Evolutionary conservation across 768 basidiomycete species (phyloP), one percentile per base, ranked within the genome.

Genomic region (Lepiota venenata): DNA sequence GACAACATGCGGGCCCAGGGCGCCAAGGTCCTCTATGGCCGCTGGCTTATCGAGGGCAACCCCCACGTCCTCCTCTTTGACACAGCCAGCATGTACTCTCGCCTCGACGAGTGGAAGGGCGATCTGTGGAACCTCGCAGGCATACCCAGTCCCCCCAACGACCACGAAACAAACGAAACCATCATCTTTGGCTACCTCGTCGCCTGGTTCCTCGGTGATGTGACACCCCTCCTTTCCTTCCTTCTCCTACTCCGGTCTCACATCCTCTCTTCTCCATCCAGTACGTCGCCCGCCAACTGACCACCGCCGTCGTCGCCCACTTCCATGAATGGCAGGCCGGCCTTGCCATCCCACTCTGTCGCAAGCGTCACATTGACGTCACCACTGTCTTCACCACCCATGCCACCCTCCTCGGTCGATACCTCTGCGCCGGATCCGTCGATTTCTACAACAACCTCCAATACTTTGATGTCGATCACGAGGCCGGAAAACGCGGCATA

Each of bases 241-340:
- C 32, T 47, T 47, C 38, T 38, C 21, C 39, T 37, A 45, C 53
- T 21, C 41, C 38, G 55, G 47, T 47, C 25, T 42, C 41, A 50
- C 52, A n/a, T n/a, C n/a, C n/a, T n/a, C n/a, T n/a, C n/a, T 35
- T 42, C 52, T 15, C 42, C 43, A 50, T 44, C 2, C 66, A 93
- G 91, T 94, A 92, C 64, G 85, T 91, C 38, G 65, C 88, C 22
- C 84, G 84, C 40, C 91, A 97, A 67, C 79, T 88, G 29, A 75
- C 80, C 50, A 91, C 85, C 4, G 93, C 95, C 15, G 91, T 98
- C 62, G 81, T 98, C 55, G 95, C 94, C 60, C 97, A 99, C 71
- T 97, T 99, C 77, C 97, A 99, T 70, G 97, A 99, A 71, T 99
- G 97, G 97, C 97, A 98, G 68, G 96, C 94, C 8, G 95, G 96